phyloP scores from a whole-genome alignment of 306 rosid species.

The Prosopis cineraria region DNA sequence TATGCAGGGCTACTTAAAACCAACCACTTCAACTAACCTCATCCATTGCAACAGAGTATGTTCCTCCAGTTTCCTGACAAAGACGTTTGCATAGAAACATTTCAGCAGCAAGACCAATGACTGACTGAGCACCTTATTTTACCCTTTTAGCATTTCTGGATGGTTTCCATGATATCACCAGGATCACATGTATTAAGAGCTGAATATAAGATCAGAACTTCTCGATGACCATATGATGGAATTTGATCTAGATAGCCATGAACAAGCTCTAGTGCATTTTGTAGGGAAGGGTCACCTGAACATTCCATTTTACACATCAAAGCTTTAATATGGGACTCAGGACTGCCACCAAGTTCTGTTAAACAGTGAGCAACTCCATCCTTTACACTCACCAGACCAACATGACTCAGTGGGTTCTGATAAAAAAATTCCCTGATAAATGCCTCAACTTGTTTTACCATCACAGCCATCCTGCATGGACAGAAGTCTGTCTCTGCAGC shows the following conservation, averaged over 20 bases:
- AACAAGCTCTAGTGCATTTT: slow-evolving; percentile 90
- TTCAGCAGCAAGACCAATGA: slow-evolving; percentile 95
- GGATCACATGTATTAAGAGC: slow-evolving; percentile 96
- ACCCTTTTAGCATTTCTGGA: slow-evolving; percentile 80
- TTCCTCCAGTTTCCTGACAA: slow-evolving; percentile 93
- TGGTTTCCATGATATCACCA: slow-evolving; percentile 92
- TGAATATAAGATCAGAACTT: slow-evolving; percentile 81
- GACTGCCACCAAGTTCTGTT: slow-evolving; percentile 95
- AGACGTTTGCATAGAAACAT: slow-evolving; percentile 87
- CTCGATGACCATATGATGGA: slow-evolving; percentile 95
- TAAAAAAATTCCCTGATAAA: slow-evolving; percentile 88
- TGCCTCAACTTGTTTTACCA: slow-evolving; percentile 74
- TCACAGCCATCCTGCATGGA: slow-evolving; percentile 88
- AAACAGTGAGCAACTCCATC: slow-evolving; percentile 81
- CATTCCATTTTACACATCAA: slow-evolving; percentile 94
- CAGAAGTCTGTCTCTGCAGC: slow-evolving; percentile 86
- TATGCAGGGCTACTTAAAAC: slow-evolving; percentile 8
- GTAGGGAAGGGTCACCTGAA: slow-evolving; percentile 92
- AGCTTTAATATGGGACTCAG: slow-evolving; percentile 85
- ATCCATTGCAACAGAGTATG: slow-evolving; percentile 78
- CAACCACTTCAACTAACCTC: slow-evolving; percentile 64
- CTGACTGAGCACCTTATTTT: slow-evolving; percentile 96
- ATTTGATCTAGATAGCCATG: slow-evolving; percentile 77
- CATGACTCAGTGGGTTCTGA: slow-evolving; percentile 95
- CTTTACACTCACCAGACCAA: slow-evolving; percentile 79